phyloP scores from a whole-genome alignment of 2,329 filamentous ascomycete genomes.

The Arthrobotrys conoides region DNA sequence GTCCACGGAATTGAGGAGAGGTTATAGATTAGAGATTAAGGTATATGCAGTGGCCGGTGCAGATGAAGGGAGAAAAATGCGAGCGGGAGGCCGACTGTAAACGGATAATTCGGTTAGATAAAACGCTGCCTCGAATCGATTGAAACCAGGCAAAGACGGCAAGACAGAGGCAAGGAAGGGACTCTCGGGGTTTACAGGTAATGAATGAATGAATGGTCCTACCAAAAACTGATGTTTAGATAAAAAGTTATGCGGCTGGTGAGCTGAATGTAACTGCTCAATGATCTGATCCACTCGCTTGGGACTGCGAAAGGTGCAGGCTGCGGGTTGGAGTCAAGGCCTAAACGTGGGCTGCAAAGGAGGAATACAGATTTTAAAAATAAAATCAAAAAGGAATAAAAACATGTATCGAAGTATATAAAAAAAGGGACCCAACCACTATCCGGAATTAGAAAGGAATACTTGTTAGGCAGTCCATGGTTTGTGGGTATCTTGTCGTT shows the following conservation, averaged over 20 bases:
- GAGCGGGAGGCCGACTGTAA: slow-evolving; percentile 52
- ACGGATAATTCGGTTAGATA: slow-evolving; percentile 61
- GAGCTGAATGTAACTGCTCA: slow-evolving; percentile 51
- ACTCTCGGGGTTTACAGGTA: slow-evolving; percentile 40
- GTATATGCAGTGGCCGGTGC: slow-evolving; percentile 57
- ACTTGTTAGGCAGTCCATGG: slow-evolving; percentile 60
- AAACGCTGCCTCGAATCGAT: slow-evolving; percentile 60
- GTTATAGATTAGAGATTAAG: slow-evolving; percentile 59
- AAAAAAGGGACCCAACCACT: slow-evolving; percentile 48
- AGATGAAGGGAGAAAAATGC: slow-evolving; percentile 53
- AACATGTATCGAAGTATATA: slow-evolving; percentile 41
- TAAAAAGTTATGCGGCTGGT: slow-evolving; percentile 46
- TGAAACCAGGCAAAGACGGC: slow-evolving; percentile 46
- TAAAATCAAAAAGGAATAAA: slow-evolving; percentile 47
- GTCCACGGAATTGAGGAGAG: slow-evolving; percentile 59
- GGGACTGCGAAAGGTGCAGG: slow-evolving; percentile 49
- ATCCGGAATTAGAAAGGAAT: slow-evolving; percentile 60
- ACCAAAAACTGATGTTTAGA: slow-evolving; percentile 59
- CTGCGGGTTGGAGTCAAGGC: slow-evolving; percentile 47
- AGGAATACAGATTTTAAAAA: slow-evolving; percentile 27
- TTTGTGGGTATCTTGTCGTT: slow-evolving; percentile 61
- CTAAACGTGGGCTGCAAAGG: slow-evolving; percentile 50
- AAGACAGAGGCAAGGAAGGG: slow-evolving; percentile 52
- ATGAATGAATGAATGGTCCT: slow-evolving; percentile 52
- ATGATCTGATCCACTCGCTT: slow-evolving; percentile 43